Base-by-base conservation (phyloP, 2,329 filamentous ascomycete genomes). In the Tympanopsis confertula region DNA sequence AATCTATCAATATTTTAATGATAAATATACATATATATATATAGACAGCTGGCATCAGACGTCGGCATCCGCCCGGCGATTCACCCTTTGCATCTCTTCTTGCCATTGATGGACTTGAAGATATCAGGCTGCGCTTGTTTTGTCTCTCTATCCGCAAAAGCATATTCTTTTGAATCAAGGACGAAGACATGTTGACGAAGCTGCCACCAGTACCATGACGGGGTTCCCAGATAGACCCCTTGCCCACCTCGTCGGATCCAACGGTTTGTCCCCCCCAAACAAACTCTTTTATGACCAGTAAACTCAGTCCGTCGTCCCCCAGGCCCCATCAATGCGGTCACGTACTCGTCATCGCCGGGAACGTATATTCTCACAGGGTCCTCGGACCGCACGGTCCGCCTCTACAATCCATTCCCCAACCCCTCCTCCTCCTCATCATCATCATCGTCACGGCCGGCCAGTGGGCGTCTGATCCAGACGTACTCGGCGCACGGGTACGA, bases 401-500 rank as follows among this genome's bases (percentile, higher is more conserved):
- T 95, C 29, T 10, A 7, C 15, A 10, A 17, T 36, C 19, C 20
- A 19, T 49, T 51, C 12, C 46, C 52, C 1, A 44, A 50, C 44
- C 50, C 54, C 38, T 56, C 54, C 53, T 63, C 44, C 43, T 61
- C 44, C 52, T 62, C 45, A 52, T 50, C 49, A 52, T 56, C 52
- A 55, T 58, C 47, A 52, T 57, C 52, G 53, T 54, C 39, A 41
- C 55, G 30, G 39, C 49, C 58, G 47, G 28, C 53, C 45, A 35
- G 50, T 41, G 71, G 69, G 46, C 65, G 68, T 2, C 78, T 91
- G 3, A 86, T 98, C 52, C 88, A 95, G 60, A 84, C 78, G 24
- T 98, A 94, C 63, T 66, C 78, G 24, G 86, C 84, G 2, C 91
- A 98, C 61, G 88, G 86, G 47, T 94, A 98, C 64, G 83, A 88